These are phyloP conservation scores for Tetramitus jugosus DNA, from an alignment of 208 protist species.

Conservation along the genomic window DNA sequence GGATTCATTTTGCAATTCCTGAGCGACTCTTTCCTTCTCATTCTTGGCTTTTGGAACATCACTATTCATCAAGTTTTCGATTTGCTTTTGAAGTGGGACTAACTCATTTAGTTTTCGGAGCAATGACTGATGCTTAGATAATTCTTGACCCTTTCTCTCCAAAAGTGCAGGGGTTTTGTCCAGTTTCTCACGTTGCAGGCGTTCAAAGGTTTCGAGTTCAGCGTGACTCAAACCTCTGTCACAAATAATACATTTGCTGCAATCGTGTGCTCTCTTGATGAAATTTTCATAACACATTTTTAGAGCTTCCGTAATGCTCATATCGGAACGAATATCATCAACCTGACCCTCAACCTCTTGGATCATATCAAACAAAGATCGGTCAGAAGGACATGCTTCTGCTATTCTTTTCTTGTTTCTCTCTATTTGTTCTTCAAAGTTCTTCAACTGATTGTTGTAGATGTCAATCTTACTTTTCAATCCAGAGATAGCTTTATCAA, in stretches of 20 bases:
- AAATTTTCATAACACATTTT: conserved; percentile 24
- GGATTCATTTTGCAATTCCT: too few relatives aligned
- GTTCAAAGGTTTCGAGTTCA: neutral
- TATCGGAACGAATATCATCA: neutral
- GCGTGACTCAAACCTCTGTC: neutral
- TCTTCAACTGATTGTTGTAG: neutral
- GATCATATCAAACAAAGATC: too few relatives aligned
- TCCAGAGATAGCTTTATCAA: neutral
- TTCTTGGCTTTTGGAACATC: neutral
- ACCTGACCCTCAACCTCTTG: neutral
- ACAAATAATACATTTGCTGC: neutral
- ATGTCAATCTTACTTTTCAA: neutral
- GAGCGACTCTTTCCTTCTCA: neutral
- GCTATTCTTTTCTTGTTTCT: neutral
- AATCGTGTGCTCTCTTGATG: neutral
- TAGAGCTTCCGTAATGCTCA: neutral
- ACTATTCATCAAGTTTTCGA: neutral
- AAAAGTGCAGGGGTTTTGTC: neutral
- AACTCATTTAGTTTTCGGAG: neutral
- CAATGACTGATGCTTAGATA: neutral
- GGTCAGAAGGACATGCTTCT: too few relatives aligned
- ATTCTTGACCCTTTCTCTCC: neutral
- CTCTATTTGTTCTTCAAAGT: neutral
- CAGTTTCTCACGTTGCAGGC: neutral
- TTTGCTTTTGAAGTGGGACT: neutral